Conservation (phyloP, 2,329 filamentous ascomycete species). For the Penicillium glabrum region DNA sequence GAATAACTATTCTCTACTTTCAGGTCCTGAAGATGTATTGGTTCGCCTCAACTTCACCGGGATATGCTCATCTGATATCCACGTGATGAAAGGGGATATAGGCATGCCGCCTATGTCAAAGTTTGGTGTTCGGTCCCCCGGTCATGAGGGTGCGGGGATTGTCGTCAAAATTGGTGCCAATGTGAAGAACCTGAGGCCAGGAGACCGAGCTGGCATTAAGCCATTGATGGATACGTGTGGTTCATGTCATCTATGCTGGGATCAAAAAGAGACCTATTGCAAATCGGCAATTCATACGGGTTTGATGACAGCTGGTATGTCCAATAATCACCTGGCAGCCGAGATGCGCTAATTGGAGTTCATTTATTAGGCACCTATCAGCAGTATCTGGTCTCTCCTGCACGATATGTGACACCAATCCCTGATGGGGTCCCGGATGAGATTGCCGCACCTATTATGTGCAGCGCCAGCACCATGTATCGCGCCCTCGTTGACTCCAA, state of each 20-base stretch:
- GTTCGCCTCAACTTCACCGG: slow-evolving; percentile 60
- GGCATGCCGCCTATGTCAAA: slow-evolving; percentile 47
- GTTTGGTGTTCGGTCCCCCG: slow-evolving; percentile 48
- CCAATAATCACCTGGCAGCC: not conserved
- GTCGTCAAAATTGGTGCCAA: slow-evolving; percentile 57
- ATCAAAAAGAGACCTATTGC: slow-evolving; percentile 54
- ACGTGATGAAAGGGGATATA: slow-evolving; percentile 59
- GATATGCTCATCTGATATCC: slow-evolving; percentile 58
- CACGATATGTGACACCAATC: slow-evolving; percentile 55
- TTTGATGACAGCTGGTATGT: slow-evolving; percentile 44
- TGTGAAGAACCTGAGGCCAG: slow-evolving; percentile 54
- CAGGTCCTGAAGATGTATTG: slow-evolving; percentile 56
- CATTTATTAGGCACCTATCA: slow-evolving; percentile 51
- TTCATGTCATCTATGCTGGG: slow-evolving; percentile 52
- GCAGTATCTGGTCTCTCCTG: slow-evolving; percentile 59
- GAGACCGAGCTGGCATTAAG: slow-evolving; percentile 55
- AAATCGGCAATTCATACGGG: slow-evolving; percentile 31
- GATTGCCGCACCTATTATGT: slow-evolving; percentile 61
- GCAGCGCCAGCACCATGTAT: slow-evolving; percentile 59
- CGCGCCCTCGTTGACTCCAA: slow-evolving; percentile 54
- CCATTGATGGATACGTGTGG: slow-evolving; percentile 54
- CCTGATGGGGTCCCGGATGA: slow-evolving; percentile 57
- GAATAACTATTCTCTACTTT: not conserved
- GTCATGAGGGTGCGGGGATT: slow-evolving; percentile 59
- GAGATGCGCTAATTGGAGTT: not conserved